phyloP scores from a whole-genome alignment of 2,329 filamentous ascomycete genomes.

The Sporothrix variecibatus region DNA sequence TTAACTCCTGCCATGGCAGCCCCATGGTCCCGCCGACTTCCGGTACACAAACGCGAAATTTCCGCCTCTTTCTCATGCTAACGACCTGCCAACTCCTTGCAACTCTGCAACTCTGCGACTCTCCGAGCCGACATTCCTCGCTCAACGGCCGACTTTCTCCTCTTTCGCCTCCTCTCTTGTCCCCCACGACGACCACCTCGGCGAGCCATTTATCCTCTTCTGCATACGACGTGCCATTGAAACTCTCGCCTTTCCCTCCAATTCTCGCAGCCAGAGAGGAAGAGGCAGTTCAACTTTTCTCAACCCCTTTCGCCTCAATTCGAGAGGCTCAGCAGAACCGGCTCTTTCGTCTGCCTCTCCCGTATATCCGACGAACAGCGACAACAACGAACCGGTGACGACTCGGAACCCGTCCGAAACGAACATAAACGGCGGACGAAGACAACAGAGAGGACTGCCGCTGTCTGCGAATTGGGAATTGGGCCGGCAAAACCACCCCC shows the following conservation, averaged over 20 bases:
- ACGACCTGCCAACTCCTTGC: neutral
- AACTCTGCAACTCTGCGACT: neutral
- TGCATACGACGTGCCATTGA: neutral
- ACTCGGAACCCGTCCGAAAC: neutral
- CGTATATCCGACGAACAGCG: neutral
- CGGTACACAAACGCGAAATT: constrained; percentile 17
- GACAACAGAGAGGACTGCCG: neutral
- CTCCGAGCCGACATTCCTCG: neutral
- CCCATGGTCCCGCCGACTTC: constrained; percentile 15
- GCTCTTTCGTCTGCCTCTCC: neutral
- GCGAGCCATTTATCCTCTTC: neutral
- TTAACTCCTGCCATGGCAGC: neutral
- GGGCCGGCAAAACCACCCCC: neutral
- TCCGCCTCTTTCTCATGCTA: neutral
- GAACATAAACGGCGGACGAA: neutral
- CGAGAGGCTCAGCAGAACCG: neutral
- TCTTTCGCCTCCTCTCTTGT: neutral
- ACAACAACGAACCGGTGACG: neutral
- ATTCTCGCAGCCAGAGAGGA: neutral
- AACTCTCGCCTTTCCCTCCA: neutral
- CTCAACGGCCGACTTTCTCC: neutral
- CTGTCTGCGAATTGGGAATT: neutral
- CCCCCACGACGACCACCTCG: neutral
- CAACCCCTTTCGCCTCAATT: neutral
- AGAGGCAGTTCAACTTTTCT: neutral